Evolutionary conservation across 495 filamentous ascomycete genomes (phyloP).

Genomic region (Chaetomium fimeti): DNA sequence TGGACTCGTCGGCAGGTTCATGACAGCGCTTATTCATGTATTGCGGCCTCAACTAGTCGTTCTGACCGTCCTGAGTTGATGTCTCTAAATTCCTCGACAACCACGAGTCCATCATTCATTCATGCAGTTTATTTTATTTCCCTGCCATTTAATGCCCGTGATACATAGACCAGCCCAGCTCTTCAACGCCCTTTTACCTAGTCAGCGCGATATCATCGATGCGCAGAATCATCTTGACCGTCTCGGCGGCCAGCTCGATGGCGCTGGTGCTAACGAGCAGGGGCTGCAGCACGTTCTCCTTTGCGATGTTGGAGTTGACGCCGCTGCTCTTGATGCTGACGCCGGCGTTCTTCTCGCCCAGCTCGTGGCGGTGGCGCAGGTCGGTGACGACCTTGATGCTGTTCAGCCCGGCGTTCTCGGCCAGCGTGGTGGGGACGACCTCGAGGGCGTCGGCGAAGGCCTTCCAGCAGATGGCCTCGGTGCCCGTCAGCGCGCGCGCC

Average conservation of each 20-base stretch:
- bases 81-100: constrained; percentile 4
- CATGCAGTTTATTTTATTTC: constrained; percentile 4
- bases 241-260: constrained; percentile 94
- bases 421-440: constrained; percentile 92
- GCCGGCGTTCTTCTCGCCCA: constrained; percentile 91
- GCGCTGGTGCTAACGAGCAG: constrained; percentile 94
- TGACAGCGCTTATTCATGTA: not conserved
- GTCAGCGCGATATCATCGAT: constrained; percentile 86
- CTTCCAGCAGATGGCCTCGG: constrained; percentile 97
- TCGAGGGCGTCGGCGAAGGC: constrained; percentile 98
- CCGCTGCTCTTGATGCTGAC: constrained; percentile 97
- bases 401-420: constrained; percentile 96
- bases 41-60: not conserved
- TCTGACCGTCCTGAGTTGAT: not conserved
- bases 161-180: not conserved
- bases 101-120: constrained; percentile 15
- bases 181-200: constrained; percentile 29
- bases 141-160: constrained; percentile 3
- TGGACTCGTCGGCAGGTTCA: not conserved
- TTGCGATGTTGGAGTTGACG: constrained; percentile 89
- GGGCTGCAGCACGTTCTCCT: constrained; percentile 97
- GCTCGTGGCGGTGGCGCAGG: constrained; percentile 85
- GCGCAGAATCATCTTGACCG: constrained; percentile 96
- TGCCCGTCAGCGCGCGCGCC: constrained; percentile 78
- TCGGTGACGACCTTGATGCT: constrained; percentile 99